Base-by-base conservation (phyloP, 2,329 filamentous ascomycete genomes). In the Graphilbum sp. region DNA sequence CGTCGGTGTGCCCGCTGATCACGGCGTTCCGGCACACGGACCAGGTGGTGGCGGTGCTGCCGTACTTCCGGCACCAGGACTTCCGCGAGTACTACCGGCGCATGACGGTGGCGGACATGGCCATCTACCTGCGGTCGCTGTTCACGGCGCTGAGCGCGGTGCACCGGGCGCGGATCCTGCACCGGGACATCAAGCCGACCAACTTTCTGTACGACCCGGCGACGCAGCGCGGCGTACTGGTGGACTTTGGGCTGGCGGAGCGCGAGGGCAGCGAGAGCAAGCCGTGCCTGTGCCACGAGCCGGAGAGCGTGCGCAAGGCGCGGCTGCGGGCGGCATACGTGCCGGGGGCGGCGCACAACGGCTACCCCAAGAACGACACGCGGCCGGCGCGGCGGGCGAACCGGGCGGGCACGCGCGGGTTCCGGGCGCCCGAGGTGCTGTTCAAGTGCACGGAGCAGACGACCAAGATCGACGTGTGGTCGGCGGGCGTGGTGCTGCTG, bases 241-340 rank as follows among this genome's bases (percentile, higher is more conserved):
- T 98, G n/a, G 90, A 98, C 54, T 98, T 98, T 61, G 90, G 90
- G n/a, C 71, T 98, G 15, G 90, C 90, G 27, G 90, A 98, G 61
- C 67, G 77, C 36, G 75, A 84, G 52, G 79, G 82, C 18, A 75
- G 74, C 19, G 85, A 92, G 37, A 72, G 66, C 54, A 81, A 83
- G 51, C 76, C 77, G 2, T 96, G 88, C 53, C 62, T 83, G n/a
- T 96, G 88, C 58, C 75, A 79, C 43, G 72, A 86, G 43, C 58
- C 68, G 12, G 55, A 66, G 15, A 61, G 69, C 17, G 68, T 74
- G 18, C 77, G 85, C 41, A 75, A 76, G 43, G 54, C 69, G 57
- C 58, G 65, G 51, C 51, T 77, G 53, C 55, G 75, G 13, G 55
- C 58, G 60, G 75, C 79, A 49, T 65, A 71, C 40, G 64, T 74